Conservation (phyloP, 495 filamentous ascomycete species). For the Talaromyces borbonicus region DNA sequence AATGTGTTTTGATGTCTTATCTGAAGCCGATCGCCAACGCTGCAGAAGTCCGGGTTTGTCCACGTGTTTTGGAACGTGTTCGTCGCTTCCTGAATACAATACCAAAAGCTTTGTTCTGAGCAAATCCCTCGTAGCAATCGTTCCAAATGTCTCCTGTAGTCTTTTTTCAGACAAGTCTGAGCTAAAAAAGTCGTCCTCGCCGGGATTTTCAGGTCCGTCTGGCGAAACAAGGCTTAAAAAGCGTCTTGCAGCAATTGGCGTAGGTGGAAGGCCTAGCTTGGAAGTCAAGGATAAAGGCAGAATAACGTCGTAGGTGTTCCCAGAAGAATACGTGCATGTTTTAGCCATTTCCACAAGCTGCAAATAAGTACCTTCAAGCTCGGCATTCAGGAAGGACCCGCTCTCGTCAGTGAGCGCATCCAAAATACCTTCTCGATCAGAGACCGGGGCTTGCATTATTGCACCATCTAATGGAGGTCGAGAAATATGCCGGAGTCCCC, state of each 20-base stretch:
- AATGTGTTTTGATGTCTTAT: conserved; percentile 29
- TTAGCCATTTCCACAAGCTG: conserved; percentile 43
- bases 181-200: conserved; percentile 85
- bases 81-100: conserved; percentile 63
- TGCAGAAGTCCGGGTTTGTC: conserved; percentile 55
- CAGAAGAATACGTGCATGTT: conserved; percentile 19
- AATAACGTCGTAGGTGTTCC: conserved; percentile 43
- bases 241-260: conserved; percentile 52
- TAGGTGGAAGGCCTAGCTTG: conserved; percentile 34
- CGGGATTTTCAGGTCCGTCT: conserved; percentile 40
- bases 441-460: conserved; percentile 73
- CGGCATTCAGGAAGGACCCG: conserved; percentile 6
- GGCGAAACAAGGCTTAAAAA: conserved; percentile 57
- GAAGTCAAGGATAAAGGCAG: conserved; percentile 45
- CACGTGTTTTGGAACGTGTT: conserved; percentile 51
- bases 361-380: conserved; percentile 34
- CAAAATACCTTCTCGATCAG: conserved; percentile 61
- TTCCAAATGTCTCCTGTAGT: conserved; percentile 56
- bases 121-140: conserved; percentile 40
- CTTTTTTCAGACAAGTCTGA: conserved; percentile 57
- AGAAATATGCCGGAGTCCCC: conserved; percentile 15
- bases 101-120: conserved; percentile 39
- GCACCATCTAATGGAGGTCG: conserved; percentile 59
- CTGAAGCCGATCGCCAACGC: conserved; percentile 57
- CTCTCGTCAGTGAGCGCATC: conserved; percentile 12